Conservation (phyloP, 1,139 yeast genomes). For the Lodderomyces parapsilosis region DNA sequence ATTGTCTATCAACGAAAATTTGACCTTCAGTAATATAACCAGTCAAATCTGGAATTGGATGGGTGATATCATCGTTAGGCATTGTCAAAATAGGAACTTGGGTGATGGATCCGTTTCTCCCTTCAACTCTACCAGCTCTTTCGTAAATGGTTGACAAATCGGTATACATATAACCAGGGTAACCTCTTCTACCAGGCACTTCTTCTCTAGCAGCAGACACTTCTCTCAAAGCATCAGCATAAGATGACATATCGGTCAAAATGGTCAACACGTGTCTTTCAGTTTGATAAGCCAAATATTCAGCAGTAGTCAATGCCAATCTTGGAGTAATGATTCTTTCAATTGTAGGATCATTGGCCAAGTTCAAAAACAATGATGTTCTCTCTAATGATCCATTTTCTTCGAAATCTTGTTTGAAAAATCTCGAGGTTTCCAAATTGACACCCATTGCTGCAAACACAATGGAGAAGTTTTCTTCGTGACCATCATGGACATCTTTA, state of each 20-base stretch:
- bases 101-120: constrained; percentile 98
- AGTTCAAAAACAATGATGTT: constrained; percentile 91
- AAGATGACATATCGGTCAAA: constrained; percentile 97
- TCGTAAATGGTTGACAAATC: constrained; percentile 98
- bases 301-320: constrained; percentile 98
- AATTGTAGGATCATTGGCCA: constrained; percentile 99
- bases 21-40: constrained; percentile 99
- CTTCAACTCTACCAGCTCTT: constrained; percentile 99
- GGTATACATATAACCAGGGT: constrained; percentile 99
- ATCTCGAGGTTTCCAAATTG: constrained; percentile 48
- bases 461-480: constrained; percentile 97
- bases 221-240: constrained; percentile 99
- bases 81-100: constrained; percentile 98
- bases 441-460: constrained; percentile 90
- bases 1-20: constrained; percentile 94
- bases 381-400: constrained; percentile 98
- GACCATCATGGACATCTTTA: constrained; percentile 99
- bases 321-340: constrained; percentile 99
- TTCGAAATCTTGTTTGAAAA: constrained; percentile 96
- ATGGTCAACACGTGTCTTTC: constrained; percentile 98
- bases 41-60: constrained; percentile 99
- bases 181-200: constrained; percentile 99
- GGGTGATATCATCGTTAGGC: constrained; percentile 99
- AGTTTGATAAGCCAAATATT: constrained; percentile 96
- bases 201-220: constrained; percentile 99